These are phyloP conservation scores for Yamadazyma oceani DNA, from an alignment of 1,139 yeast species.

Conservation along the genomic window DNA sequence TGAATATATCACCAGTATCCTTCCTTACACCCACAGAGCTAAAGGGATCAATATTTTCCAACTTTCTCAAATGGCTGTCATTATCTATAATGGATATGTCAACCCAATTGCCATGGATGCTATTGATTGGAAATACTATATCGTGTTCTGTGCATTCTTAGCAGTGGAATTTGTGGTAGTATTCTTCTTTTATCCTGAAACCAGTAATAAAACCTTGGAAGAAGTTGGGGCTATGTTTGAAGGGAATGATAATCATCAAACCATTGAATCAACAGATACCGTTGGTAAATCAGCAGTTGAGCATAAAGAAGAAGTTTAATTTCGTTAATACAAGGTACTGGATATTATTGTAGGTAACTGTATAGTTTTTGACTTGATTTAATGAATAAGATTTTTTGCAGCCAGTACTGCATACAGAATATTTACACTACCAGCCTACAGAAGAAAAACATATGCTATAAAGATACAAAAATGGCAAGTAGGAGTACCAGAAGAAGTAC, in stretches of 20 bases:
- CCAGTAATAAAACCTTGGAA: slow-evolving; percentile 53
- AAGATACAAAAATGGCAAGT: neutral
- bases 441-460: neutral
- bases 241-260: slow-evolving; percentile 21
- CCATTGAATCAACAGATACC: slow-evolving; percentile 5
- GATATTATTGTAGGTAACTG: neutral
- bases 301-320: slow-evolving; percentile 5
- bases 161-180: slow-evolving; percentile 36
- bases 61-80: slow-evolving; percentile 23
- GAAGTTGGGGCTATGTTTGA: slow-evolving; percentile 51
- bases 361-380: neutral
- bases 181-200: slow-evolving; percentile 47
- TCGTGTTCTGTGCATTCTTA: slow-evolving; percentile 45
- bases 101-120: slow-evolving; percentile 60
- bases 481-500: too few species aligned
- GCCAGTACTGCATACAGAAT: too few species aligned
- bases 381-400: too few species aligned
- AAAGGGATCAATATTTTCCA: slow-evolving; percentile 39
- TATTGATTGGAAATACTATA: slow-evolving; percentile 59
- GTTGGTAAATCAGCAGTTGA: slow-evolving; percentile 6
- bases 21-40: slow-evolving; percentile 44
- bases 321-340: neutral
- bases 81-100: slow-evolving; percentile 39
- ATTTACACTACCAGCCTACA: too few species aligned
- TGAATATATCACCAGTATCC: slow-evolving; percentile 39